Percentiles rank a stretch among this genome's conserved stretches.
Conservation (phyloP, 345 rosid species). For the Trapa incisa region DNA sequence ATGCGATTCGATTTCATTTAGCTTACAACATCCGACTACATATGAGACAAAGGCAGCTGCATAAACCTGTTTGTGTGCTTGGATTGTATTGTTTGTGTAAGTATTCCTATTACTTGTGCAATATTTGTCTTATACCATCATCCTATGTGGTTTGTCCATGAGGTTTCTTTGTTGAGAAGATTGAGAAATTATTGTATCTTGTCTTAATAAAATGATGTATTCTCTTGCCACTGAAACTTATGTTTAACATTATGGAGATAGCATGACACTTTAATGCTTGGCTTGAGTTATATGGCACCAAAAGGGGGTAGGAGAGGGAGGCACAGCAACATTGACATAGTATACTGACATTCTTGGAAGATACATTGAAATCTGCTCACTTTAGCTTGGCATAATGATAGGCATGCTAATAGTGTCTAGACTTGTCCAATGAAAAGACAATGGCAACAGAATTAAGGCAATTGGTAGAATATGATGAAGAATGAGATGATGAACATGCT, state of each 20-base stretch:
- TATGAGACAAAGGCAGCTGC: neutral
- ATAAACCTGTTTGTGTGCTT: constrained; percentile 2
- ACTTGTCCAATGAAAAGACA: neutral
- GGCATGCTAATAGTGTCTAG: neutral
- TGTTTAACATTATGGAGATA: neutral
- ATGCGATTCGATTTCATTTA: constrained; percentile 50
- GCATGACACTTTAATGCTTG: neutral
- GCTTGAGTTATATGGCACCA: neutral
- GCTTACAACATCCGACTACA: neutral
- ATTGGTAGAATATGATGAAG: neutral
- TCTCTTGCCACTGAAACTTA: neutral
- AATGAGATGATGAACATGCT: neutral
- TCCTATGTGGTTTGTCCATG: neutral
- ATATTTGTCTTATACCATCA: neutral
- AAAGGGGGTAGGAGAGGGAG: neutral
- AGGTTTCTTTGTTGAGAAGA: neutral
- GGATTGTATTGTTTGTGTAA: neutral
- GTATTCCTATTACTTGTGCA: neutral
- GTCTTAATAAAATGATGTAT: neutral
- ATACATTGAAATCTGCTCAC: neutral
- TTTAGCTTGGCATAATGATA: neutral
- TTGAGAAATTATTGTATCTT: neutral
- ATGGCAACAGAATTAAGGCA: neutral
- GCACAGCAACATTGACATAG: neutral
- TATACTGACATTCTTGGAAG: neutral